phyloP scores from a whole-genome alignment of 306 rosid genomes.

The Medicago lupulina region DNA sequence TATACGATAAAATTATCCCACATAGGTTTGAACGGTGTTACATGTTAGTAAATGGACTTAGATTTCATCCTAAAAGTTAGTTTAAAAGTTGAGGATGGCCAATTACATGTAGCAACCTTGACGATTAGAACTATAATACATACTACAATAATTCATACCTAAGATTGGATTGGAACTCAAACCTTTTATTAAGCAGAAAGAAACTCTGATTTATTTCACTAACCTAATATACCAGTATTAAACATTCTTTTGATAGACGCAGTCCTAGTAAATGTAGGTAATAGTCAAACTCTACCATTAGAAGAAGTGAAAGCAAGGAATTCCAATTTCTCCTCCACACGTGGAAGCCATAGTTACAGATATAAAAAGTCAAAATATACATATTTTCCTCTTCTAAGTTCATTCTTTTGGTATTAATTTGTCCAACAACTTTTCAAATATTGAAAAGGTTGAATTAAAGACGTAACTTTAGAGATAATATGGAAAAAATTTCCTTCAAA shows the following conservation, averaged over 20 bases:
- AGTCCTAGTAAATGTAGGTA: background rate
- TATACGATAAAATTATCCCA: too few species aligned
- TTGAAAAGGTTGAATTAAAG: background rate
- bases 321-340: background rate
- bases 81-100: too few species aligned
- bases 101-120: too few species aligned
- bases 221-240: background rate
- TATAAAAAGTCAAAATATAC: background rate
- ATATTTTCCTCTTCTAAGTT: background rate
- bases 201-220: background rate
- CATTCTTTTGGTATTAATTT: constrained; percentile 1
- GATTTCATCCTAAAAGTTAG: too few species aligned
- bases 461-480: background rate
- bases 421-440: background rate
- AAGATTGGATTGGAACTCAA: too few species aligned
- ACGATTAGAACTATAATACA: too few species aligned
- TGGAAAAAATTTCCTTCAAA: too few species aligned
- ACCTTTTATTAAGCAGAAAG: background rate
- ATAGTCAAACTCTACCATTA: background rate
- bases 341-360: background rate
- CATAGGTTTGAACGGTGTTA: too few species aligned
- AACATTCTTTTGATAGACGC: background rate
- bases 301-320: background rate
- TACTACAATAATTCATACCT: too few species aligned
- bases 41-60: too few species aligned